phyloP scores from a whole-genome alignment of 2,329 filamentous ascomycete genomes.

The Colletotrichum horii region DNA sequence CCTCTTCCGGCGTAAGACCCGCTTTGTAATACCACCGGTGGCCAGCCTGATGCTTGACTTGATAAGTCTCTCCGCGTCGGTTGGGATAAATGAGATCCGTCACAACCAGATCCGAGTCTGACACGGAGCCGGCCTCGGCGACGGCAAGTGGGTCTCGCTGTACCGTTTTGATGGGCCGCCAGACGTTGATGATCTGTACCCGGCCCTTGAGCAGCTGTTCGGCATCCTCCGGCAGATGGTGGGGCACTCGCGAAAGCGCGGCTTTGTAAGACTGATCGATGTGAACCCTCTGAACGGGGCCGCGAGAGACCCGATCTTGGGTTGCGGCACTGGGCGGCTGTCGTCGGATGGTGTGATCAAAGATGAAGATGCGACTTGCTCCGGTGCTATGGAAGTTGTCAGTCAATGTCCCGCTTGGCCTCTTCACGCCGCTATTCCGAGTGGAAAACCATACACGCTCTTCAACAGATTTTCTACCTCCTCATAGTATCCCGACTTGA shows the following conservation, averaged over 20 bases:
- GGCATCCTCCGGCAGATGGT: conserved; percentile 51
- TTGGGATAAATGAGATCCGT: conserved; percentile 56
- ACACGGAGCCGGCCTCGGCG: conserved; percentile 54
- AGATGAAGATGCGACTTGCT: conserved; percentile 60
- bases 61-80: conserved; percentile 54
- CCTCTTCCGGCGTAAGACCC: conserved; percentile 56
- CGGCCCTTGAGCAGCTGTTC: conserved; percentile 47
- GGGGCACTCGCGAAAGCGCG: conserved; percentile 42
- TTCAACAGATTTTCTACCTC: conserved; percentile 73
- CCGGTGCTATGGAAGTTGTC: conserved; percentile 53
- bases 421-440: not conserved
- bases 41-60: conserved; percentile 41
- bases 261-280: conserved; percentile 58
- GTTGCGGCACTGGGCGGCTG: conserved; percentile 52
- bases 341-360: conserved; percentile 64
- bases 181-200: conserved; percentile 59
- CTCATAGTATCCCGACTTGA: conserved; percentile 72
- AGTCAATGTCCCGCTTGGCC: not conserved
- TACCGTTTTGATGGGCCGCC: conserved; percentile 56
- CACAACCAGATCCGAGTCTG: conserved; percentile 54
- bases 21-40: conserved; percentile 61
- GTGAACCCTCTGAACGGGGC: conserved; percentile 56
- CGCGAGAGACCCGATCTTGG: conserved; percentile 43
- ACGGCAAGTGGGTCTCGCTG: conserved; percentile 59
- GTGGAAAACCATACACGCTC: conserved; percentile 48